These are phyloP conservation scores for Crithidia sp. DNA, from an alignment of 208 protist species.

Conservation along the genomic window DNA sequence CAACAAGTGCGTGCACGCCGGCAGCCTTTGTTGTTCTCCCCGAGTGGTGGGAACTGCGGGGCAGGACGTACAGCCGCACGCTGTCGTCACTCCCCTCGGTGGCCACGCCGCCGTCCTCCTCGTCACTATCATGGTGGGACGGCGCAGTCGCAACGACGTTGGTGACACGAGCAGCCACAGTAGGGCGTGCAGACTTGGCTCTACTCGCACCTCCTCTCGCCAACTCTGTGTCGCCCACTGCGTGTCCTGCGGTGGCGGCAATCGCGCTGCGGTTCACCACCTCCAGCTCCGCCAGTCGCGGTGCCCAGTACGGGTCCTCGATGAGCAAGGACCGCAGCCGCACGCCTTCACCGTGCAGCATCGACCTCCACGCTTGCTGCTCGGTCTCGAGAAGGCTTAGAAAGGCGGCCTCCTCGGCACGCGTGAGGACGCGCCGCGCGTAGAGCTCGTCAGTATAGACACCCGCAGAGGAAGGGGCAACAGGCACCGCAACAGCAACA, in stretches of 20 bases:
- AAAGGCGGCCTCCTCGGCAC: constrained; percentile 26
- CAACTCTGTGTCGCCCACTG: background rate
- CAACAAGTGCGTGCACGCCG: too few relatives aligned
- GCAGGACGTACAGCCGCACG: constrained; percentile 21
- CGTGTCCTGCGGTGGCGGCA: constrained; percentile 1
- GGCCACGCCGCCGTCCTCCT: constrained; percentile 19
- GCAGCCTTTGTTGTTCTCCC: background rate
- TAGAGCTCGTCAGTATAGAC: constrained; percentile 7
- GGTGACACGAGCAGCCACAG: too few relatives aligned
- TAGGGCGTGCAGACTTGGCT: background rate
- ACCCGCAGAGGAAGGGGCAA: background rate
- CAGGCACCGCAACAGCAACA: too few relatives aligned
- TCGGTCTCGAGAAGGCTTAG: constrained; percentile 20
- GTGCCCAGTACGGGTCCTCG: constrained; percentile 37
- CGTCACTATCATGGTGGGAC: background rate
- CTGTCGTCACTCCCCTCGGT: constrained; percentile 23
- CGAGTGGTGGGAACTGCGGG: background rate
- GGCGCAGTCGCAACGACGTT: background rate
- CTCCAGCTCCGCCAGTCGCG: constrained; percentile 30
- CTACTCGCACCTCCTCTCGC: constrained; percentile 1
- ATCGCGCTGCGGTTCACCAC: constrained; percentile 19
- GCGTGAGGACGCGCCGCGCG: constrained; percentile 8
- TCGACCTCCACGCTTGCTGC: constrained; percentile 24
- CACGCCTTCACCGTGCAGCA: constrained; percentile 29
- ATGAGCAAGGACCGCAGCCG: constrained; percentile 26